Conservation (phyloP, 78 protist genomes). For the Dictyostelium capitatum region DNA sequence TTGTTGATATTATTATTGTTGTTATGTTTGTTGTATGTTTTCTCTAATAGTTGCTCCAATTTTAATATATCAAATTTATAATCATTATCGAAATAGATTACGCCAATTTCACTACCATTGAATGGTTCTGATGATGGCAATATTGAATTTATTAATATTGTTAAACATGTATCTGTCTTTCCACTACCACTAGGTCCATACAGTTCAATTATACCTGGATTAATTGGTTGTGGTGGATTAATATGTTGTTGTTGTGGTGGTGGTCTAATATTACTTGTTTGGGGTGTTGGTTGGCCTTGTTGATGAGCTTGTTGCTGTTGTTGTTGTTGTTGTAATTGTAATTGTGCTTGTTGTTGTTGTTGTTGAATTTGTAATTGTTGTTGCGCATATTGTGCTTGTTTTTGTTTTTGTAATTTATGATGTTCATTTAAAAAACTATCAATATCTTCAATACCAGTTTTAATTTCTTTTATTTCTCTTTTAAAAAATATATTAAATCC, state of each 20-base stretch:
- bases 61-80: slow-evolving; percentile 41
- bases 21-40: neutral
- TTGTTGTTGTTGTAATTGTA: neutral
- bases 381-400: neutral
- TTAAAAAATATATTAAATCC: slow-evolving; percentile 53
- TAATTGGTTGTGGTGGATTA: neutral
- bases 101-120: slow-evolving; percentile 63
- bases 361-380: neutral
- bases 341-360: neutral
- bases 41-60: neutral
- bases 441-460: slow-evolving; percentile 20
- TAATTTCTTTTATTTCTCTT: slow-evolving; percentile 17
- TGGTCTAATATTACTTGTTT: neutral
- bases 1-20: neutral
- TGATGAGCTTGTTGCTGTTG: neutral
- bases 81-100: slow-evolving; percentile 72
- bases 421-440: slow-evolving; percentile 14
- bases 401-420: neutral
- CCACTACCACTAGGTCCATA: slow-evolving; percentile 32
- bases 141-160: slow-evolving; percentile 6
- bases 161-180: neutral
- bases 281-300: neutral
- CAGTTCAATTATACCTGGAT: slow-evolving; percentile 44
- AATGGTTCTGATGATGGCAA: neutral
- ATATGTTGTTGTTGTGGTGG: neutral